phyloP scores from a whole-genome alignment of 176 grass and related monocot species.

The Rhipidocladum racemiflorum region DNA sequence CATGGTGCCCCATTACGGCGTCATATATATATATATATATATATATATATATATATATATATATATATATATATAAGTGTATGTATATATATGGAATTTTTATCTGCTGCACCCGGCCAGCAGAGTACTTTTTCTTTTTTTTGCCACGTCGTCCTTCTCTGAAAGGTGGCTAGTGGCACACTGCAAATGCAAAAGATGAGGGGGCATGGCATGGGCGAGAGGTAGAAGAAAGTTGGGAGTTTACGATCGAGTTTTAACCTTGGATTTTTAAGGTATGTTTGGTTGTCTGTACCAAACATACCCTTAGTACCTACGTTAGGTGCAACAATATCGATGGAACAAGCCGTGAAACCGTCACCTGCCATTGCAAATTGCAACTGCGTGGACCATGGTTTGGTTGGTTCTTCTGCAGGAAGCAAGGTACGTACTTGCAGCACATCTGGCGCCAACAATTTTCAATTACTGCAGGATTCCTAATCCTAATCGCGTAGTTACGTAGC shows the following conservation, averaged over 20 bases:
- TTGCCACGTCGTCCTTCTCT: not conserved
- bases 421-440: not conserved
- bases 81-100: too few relatives aligned
- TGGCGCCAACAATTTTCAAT: slow-evolving; percentile 25
- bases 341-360: not conserved
- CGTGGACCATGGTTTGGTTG: not conserved
- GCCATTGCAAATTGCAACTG: not conserved
- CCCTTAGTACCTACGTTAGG: not conserved
- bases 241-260: not conserved
- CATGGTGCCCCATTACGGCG: too few relatives aligned
- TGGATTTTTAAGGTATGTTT: too few relatives aligned
- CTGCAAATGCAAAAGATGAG: not conserved
- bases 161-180: not conserved
- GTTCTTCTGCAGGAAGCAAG: not conserved
- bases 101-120: too few relatives aligned
- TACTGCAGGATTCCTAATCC: not conserved
- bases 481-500: not conserved
- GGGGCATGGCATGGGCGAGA: not conserved
- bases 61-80: too few relatives aligned
- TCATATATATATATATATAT: too few relatives aligned
- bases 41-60: too few relatives aligned
- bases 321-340: not conserved
- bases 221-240: not conserved
- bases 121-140: not conserved
- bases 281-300: too few relatives aligned